Percentiles rank a stretch among this genome's conserved stretches.
Conservation (phyloP, 306 rosid species). For the Lathyrus aphaca region DNA sequence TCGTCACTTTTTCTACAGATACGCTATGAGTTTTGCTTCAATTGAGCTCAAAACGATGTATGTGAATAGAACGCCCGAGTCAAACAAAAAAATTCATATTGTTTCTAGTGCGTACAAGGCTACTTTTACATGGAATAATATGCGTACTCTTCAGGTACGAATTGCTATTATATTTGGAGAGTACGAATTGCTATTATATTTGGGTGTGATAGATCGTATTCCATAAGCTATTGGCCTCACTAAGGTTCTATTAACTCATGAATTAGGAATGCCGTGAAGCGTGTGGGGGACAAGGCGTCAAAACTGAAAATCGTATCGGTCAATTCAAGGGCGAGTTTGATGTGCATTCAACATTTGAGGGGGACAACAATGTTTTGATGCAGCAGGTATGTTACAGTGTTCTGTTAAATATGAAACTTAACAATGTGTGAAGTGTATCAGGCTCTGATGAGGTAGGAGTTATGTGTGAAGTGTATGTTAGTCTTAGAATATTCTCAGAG, state of each 20-base stretch:
- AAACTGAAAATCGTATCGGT: slow-evolving; percentile 90
- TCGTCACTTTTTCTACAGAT: slow-evolving; percentile 53
- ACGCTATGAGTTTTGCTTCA: slow-evolving; percentile 83
- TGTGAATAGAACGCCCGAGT: slow-evolving; percentile 67
- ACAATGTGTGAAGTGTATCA: background rate
- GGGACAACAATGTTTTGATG: slow-evolving; percentile 97
- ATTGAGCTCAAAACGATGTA: slow-evolving; percentile 73
- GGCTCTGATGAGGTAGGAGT: background rate
- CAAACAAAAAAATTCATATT: slow-evolving; percentile 76
- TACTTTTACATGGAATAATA: slow-evolving; percentile 83
- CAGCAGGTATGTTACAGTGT: slow-evolving; percentile 72
- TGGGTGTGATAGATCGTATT: slow-evolving; percentile 21
- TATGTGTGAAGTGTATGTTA: background rate
- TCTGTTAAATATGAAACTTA: slow-evolving; percentile 16
- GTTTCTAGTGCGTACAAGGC: slow-evolving; percentile 94
- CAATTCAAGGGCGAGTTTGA: slow-evolving; percentile 75
- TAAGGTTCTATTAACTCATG: slow-evolving; percentile 31
- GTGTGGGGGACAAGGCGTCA: slow-evolving; percentile 88
- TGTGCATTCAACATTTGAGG: slow-evolving; percentile 97
- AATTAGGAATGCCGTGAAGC: slow-evolving; percentile 97
- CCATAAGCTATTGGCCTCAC: slow-evolving; percentile 15
- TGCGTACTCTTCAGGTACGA: slow-evolving; percentile 85
- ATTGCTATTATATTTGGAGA: slow-evolving; percentile 24
- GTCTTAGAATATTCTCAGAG: background rate
- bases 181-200: slow-evolving; percentile 44